Conservation (phyloP, 2,329 filamentous ascomycete species). For the Verticillium dahliae region DNA sequence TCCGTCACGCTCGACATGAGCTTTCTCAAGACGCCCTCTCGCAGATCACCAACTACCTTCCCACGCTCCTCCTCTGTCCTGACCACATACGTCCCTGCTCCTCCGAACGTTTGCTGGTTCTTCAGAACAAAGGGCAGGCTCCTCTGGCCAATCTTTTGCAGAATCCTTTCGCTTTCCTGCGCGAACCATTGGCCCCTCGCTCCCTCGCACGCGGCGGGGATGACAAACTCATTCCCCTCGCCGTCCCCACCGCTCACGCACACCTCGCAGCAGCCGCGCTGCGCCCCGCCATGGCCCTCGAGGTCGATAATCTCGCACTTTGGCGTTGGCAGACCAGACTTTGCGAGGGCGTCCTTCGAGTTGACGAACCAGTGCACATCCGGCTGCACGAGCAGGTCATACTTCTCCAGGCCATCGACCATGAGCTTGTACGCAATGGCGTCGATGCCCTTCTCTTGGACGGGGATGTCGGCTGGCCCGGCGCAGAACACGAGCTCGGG, state of each 20-base stretch:
- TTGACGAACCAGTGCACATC: slow-evolving; percentile 28
- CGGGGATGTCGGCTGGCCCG: slow-evolving; percentile 18
- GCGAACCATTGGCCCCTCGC: slow-evolving; percentile 20
- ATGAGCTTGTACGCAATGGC: slow-evolving; percentile 20
- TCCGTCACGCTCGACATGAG: slow-evolving; percentile 22
- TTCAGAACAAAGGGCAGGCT: slow-evolving; percentile 28
- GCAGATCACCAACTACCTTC: slow-evolving; percentile 15
- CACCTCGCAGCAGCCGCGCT: slow-evolving; percentile 15
- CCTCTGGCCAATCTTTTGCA: slow-evolving; percentile 14
- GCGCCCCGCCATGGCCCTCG: slow-evolving; percentile 11
- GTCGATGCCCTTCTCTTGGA: slow-evolving; percentile 18
- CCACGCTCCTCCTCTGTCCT: slow-evolving; percentile 17
- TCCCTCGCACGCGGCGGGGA: slow-evolving; percentile 20
- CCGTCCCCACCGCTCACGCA: slow-evolving; percentile 11
- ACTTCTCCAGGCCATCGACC: slow-evolving; percentile 21
- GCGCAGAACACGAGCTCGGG: slow-evolving; percentile 25
- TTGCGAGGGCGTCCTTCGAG: slow-evolving; percentile 25
- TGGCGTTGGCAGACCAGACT: slow-evolving; percentile 26
- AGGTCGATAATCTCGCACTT: slow-evolving; percentile 17
- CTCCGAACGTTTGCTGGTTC: slow-evolving; percentile 28
- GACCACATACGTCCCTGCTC: slow-evolving; percentile 27
- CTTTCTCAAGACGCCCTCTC: slow-evolving; percentile 18
- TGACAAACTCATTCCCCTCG: slow-evolving; percentile 10
- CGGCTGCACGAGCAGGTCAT: slow-evolving; percentile 18
- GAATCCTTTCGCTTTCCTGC: slow-evolving; percentile 17